These are phyloP conservation scores for Urtica urens DNA, from an alignment of 306 rosid species.

Conservation along the genomic window DNA sequence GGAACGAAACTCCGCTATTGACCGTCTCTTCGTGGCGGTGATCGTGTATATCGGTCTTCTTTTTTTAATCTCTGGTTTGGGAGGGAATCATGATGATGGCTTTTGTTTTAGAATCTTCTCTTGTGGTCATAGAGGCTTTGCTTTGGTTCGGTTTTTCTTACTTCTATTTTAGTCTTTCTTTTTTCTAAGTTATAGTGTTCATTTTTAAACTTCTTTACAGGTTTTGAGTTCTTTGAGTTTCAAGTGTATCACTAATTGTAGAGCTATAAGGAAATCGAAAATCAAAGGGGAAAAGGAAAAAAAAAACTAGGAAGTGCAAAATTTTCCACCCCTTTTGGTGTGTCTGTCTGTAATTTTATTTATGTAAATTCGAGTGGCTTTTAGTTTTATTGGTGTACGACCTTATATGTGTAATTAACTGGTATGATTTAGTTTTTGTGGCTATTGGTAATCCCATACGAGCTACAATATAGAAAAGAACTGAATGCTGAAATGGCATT, in stretches of 20 bases:
- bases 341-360: conserved; percentile 35
- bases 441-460: no score
- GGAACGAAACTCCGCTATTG: conserved; percentile 69
- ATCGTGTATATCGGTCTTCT: conserved; percentile 3
- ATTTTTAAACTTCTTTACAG: conserved; percentile 18
- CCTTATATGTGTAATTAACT: no score
- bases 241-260: conserved; percentile 44
- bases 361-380: conserved; percentile 50
- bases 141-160: conserved; percentile 20
- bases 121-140: conserved; percentile 1
- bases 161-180: conserved; percentile 21
- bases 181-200: conserved; percentile 6
- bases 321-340: conserved; percentile 12
- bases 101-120: conserved; percentile 2
- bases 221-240: conserved; percentile 31
- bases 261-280: conserved; percentile 24
- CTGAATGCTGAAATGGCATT: no score
- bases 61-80: conserved; percentile 52
- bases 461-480: no score
- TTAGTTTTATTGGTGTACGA: no score
- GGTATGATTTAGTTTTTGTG: no score
- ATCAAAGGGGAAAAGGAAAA: conserved; percentile 22
- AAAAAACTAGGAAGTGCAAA: background rate
- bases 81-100: conserved; percentile 29
- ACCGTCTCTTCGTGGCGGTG: conserved; percentile 93